Conservation (phyloP, 2,329 filamentous ascomycete genomes). For the Volutella citrinella region DNA sequence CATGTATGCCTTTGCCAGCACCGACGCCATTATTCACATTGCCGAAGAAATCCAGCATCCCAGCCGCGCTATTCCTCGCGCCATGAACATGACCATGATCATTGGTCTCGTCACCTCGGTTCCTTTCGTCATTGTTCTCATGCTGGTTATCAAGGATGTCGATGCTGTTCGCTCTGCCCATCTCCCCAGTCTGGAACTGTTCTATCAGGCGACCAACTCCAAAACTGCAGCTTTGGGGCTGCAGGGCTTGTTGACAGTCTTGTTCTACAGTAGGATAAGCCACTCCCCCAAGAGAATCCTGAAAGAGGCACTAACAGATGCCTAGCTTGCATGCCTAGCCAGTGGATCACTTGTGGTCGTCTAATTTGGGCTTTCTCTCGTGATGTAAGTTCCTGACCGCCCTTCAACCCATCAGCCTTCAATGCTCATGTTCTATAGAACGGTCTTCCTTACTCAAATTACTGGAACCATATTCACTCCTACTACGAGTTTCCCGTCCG, state of each 20-base stretch:
- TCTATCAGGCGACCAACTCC: slow-evolving; percentile 16
- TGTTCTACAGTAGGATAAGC: slow-evolving; percentile 6
- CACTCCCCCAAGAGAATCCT: background rate
- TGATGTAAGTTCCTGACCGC: slow-evolving; percentile 29
- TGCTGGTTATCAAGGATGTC: slow-evolving; percentile 24
- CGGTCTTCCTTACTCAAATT: slow-evolving; percentile 13
- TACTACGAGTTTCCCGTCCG: slow-evolving; percentile 23
- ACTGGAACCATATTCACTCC: slow-evolving; percentile 21
- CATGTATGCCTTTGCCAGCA: slow-evolving; percentile 16
- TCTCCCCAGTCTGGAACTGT: slow-evolving; percentile 16
- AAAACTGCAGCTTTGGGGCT: slow-evolving; percentile 1
- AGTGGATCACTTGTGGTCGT: slow-evolving; percentile 30
- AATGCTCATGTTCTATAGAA: background rate
- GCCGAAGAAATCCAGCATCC: slow-evolving; percentile 15
- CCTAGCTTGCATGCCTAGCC: slow-evolving; percentile 21
- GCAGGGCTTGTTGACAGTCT: background rate
- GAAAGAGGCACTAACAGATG: background rate
- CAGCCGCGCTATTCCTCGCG: slow-evolving; percentile 10
- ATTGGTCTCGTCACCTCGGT: slow-evolving; percentile 27
- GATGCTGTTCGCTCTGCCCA: slow-evolving; percentile 20
- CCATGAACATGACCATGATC: slow-evolving; percentile 13
- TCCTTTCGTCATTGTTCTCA: slow-evolving; percentile 24
- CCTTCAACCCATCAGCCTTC: slow-evolving; percentile 12
- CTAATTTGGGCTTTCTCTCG: slow-evolving; percentile 32
- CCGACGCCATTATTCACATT: slow-evolving; percentile 14